Conservation (phyloP, 2,329 filamentous ascomycete genomes). For the Pseudogymnoascus destructans region DNA sequence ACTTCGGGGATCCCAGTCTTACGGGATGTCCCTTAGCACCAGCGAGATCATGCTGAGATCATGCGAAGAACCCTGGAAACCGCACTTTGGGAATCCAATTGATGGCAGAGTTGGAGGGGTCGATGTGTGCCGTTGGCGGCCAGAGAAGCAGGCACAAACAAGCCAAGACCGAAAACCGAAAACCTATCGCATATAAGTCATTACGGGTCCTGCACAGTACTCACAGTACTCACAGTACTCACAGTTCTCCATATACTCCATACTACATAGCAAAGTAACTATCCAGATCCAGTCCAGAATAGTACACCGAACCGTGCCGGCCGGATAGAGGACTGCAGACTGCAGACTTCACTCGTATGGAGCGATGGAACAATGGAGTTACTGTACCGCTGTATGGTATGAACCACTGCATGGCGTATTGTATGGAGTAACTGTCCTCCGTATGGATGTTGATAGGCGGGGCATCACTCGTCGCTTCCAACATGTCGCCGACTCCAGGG, state of each 20-base stretch:
- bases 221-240: neutral
- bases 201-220: neutral
- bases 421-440: constrained; percentile 6
- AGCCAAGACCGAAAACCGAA: neutral
- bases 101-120: constrained; percentile 2
- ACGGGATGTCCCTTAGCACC: neutral
- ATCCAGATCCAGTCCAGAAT: neutral
- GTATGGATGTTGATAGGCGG: neutral
- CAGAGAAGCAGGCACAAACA: constrained; percentile 2
- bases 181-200: neutral
- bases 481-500: constrained; percentile 2
- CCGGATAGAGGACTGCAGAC: neutral
- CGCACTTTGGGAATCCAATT: constrained; percentile 8
- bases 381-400: neutral
- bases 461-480: neutral
- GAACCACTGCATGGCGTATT: constrained; percentile 4
- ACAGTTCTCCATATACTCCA: neutral
- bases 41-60: constrained; percentile 1
- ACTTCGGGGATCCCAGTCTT: neutral
- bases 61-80: constrained; percentile 5
- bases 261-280: neutral
- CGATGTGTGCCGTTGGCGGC: neutral
- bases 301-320: neutral
- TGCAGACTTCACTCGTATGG: neutral
- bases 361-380: neutral